phyloP scores from a whole-genome alignment of 139 green algal species.

The Closterium sp. region DNA sequence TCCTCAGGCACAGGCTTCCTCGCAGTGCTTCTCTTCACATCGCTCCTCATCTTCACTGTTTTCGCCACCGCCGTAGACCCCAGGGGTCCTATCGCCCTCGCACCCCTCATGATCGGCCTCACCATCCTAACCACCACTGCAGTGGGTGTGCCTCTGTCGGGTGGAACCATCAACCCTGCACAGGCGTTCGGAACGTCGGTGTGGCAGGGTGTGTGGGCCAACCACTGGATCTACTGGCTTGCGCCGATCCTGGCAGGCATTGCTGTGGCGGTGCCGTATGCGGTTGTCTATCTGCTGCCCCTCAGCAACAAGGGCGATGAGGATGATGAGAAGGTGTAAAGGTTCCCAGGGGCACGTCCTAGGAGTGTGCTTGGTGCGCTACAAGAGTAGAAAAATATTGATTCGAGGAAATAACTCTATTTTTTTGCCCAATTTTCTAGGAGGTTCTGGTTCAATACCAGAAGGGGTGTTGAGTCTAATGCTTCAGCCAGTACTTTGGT shows the following conservation, averaged over 20 bases:
- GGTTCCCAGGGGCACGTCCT: too few relatives aligned
- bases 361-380: too few relatives aligned
- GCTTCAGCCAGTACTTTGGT: too few relatives aligned
- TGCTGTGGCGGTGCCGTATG: too few relatives aligned
- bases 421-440: too few relatives aligned
- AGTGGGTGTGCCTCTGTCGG: slow-evolving; percentile 21
- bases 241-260: slow-evolving; percentile 21
- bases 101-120: slow-evolving; percentile 39
- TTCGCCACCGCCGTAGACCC: slow-evolving; percentile 16
- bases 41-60: slow-evolving; percentile 44
- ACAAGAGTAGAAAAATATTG: too few relatives aligned
- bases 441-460: too few relatives aligned
- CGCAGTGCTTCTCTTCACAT: slow-evolving; percentile 26
- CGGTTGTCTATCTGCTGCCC: too few relatives aligned
- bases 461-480: too few relatives aligned
- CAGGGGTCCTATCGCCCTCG: slow-evolving; percentile 12
- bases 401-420: too few relatives aligned
- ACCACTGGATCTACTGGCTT: slow-evolving; percentile 53
- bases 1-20: background rate
- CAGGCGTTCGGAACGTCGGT: slow-evolving; percentile 45
- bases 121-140: slow-evolving; percentile 39
- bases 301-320: too few relatives aligned
- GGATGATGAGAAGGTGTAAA: too few relatives aligned
- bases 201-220: background rate
- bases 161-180: slow-evolving; percentile 42